A percentile compares a stretch with the other conserved stretches of the same genome.
Evolutionary conservation across 495 filamentous ascomycete genomes (phyloP).

Genomic region (Penicillium cataractarum): DNA sequence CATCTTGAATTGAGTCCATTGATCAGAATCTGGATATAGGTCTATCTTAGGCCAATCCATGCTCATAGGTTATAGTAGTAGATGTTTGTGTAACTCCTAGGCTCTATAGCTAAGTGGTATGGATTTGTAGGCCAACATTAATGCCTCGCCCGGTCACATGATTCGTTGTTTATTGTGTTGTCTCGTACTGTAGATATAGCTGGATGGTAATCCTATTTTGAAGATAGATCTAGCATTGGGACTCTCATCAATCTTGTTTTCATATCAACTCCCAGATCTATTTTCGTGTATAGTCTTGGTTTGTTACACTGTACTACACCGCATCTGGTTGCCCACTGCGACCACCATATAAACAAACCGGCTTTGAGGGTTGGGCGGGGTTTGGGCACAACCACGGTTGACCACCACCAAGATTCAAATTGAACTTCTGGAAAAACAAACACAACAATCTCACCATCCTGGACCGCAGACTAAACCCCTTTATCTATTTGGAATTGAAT

Average conservation of each 20-base stretch:
- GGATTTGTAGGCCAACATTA: neutral
- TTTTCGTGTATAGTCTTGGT: neutral
- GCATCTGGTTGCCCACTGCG: conserved; percentile 31
- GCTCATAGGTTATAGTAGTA: no score
- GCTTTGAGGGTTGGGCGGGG: conserved; percentile 20
- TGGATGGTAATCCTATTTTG: neutral
- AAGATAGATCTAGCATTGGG: no score
- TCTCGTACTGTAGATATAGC: neutral
- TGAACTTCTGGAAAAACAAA: neutral
- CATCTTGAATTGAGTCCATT: no score
- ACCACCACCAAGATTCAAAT: neutral
- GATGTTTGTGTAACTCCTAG: no score
- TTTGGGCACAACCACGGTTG: conserved; percentile 22
- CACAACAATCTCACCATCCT: neutral
- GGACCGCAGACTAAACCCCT: neutral
- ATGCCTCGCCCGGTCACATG: conserved; percentile 4
- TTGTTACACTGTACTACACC: neutral
- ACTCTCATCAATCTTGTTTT: no score
- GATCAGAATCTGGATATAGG: no score
- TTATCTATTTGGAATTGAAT: neutral
- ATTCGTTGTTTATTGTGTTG: neutral
- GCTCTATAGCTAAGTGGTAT: neutral
- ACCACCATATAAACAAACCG: conserved; percentile 29
- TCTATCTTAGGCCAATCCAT: no score
- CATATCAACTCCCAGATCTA: no score